These are phyloP conservation scores for Polytrichum formosum DNA, from an alignment of 225 moss, liverwort and hornwort genomes.

Conservation along the genomic window DNA sequence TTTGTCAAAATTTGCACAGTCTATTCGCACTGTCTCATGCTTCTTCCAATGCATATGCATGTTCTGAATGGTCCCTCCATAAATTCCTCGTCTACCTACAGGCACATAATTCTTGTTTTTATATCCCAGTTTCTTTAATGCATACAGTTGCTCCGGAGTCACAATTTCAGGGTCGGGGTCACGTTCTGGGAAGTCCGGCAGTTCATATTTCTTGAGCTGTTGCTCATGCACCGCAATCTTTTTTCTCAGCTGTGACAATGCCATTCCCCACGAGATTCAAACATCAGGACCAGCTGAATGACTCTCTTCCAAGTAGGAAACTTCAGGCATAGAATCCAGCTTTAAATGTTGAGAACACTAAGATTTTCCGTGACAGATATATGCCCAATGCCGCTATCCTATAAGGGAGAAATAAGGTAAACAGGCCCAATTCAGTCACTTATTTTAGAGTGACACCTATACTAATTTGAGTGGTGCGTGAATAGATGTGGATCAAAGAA, in stretches of 20 bases:
- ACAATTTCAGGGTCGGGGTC: conserved; percentile 85
- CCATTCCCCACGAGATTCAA: not conserved
- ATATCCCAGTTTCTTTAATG: conserved; percentile 90
- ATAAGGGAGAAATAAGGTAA: too few relatives aligned
- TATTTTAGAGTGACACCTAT: too few relatives aligned
- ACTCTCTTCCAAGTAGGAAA: not conserved
- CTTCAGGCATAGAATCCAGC: too few relatives aligned
- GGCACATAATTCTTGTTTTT: conserved; percentile 98
- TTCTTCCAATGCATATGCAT: conserved; percentile 99
- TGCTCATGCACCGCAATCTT: conserved; percentile 72
- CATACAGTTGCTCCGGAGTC: conserved; percentile 80
- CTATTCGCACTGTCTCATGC: conserved; percentile 95
- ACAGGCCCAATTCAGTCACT: too few relatives aligned
- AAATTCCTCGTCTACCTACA: conserved; percentile 93
- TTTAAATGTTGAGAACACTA: too few relatives aligned
- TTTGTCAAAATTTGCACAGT: conserved; percentile 74
- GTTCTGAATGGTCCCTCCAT: conserved; percentile 94
- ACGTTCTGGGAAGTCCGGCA: conserved; percentile 76
- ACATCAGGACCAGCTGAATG: not conserved
- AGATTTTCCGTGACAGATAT: too few relatives aligned
- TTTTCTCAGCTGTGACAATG: conserved; percentile 49
- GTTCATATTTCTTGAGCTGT: conserved; percentile 80
- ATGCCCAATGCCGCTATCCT: too few relatives aligned
- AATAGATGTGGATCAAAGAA: too few relatives aligned
- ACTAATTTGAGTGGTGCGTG: too few relatives aligned